These are phyloP conservation scores for Trichophyton benhamiae DNA, from an alignment of 2,329 filamentous ascomycete genomes.

Conservation along the genomic window DNA sequence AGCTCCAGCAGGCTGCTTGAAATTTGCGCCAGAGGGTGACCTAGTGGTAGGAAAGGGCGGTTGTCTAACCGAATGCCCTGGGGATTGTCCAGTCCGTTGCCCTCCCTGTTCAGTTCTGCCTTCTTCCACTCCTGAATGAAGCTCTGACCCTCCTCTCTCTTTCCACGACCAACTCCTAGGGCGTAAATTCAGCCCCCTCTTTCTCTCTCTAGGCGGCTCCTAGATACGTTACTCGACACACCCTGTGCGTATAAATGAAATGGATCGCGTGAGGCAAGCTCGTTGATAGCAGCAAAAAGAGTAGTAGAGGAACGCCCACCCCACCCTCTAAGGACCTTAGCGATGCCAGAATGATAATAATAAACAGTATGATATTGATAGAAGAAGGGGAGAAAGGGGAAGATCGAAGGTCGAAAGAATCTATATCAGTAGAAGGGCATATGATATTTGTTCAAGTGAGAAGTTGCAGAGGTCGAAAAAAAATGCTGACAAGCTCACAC, in stretches of 20 bases:
- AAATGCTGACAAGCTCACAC: constrained; percentile 7
- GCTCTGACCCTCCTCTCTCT: neutral
- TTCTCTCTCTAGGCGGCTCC: neutral
- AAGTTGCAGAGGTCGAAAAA: constrained; percentile 3
- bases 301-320: neutral
- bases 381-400: neutral
- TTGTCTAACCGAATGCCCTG: neutral
- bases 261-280: constrained; percentile 1
- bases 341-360: constrained; percentile 3
- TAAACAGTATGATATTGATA: constrained; percentile 3
- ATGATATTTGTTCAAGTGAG: constrained; percentile 1
- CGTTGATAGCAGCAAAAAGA: neutral
- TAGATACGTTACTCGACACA: neutral
- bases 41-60: neutral
- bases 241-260: constrained; percentile 1
- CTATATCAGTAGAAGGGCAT: constrained; percentile 3
- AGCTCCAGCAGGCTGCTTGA: constrained; percentile 51
- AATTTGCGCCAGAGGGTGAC: constrained; percentile 9
- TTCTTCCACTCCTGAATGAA: neutral
- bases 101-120: neutral
- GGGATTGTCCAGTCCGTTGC: neutral
- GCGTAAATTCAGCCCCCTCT: neutral
- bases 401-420: neutral
- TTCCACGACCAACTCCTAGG: neutral
- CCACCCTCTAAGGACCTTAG: neutral